Evolutionary conservation across 345 rosid species (phyloP), one percentile per base, ranked within the genome.

Genomic region (Crucihimalaya himalaica): DNA sequence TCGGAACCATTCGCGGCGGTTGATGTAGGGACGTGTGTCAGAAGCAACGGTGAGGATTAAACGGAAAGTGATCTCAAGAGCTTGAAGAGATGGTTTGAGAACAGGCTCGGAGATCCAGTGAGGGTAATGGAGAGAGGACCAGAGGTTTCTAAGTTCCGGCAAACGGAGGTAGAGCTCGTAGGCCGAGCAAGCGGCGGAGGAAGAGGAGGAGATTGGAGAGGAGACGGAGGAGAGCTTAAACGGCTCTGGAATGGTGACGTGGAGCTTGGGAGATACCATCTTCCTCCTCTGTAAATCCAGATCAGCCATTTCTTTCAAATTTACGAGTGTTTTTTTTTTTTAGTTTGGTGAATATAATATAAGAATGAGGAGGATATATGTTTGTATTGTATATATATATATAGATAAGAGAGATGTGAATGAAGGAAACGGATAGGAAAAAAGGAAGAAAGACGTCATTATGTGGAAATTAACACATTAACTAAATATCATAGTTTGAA

Each of bases 131-230:
- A 63, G 72, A 4, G 76, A 32, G 2, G 63, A 74, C 93, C 95
- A 91, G 6, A 88, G 78, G 64, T 39, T 67, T 51, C 71, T 70
- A 5, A 94, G 89, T 80, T 91, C 90, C 25, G 90, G 90, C 3
- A 94, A 79, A 1, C 97, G 91, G 14, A 89, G 74, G 76, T 86
- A 91, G 39, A 84, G 81, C n/a, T 91, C 98, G 83, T 94, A 94
- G 2, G 88, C 84, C 2, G 92, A 63, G 71, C 89, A 89, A 56
- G 86, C 87, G 9, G 82, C 46, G 5, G 88, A 78, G 0, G 90
- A 78, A 19, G 83, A 75, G 9, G 78, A 39, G 0, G 81, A 65
- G 25, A 58, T 20, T 48, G 84, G 88, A 1, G 88, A 82, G 0
- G 90, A 78, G 45, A 79, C 47, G 3, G 79, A 55, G 2, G 82